Evolutionary conservation across 2,329 filamentous ascomycete genomes (phyloP), one percentile per base, ranked within the genome.

Genomic region (Diaporthe capsici): DNA sequence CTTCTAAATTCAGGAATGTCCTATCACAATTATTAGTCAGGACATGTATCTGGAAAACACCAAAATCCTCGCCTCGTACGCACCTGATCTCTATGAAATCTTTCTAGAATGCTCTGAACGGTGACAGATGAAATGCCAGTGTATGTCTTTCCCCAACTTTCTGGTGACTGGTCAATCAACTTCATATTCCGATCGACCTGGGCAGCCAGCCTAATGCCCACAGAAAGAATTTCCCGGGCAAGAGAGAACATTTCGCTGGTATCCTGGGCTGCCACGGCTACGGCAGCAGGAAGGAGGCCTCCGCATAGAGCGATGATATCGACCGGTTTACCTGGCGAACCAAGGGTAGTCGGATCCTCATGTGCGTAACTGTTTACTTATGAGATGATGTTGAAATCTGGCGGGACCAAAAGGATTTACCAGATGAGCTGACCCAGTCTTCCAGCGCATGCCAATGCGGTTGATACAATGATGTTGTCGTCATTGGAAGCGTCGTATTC

Each of bases 361-460:
- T 34, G 28, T 6, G 53, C 53, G 53, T 57, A 34, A 34, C 53
- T 57, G 2, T 4, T 1, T 6, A 28, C 51, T 34, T 31, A 15
- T 57, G 0, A 31, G 53, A 20, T 20, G 53, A 17, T 17, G 53
- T 57, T 17, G 1, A 57, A 31, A 57, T 34, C 2, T 28, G 28
- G 3, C 3, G 13, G 8, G 28, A 57, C 53, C 25, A 20, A 5
- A 34, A 9, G 13, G 13, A 31, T 15, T 57, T 57, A 57, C 53
- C 53, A 57, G 17, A 57, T 57, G 28, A 57, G 53, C 53, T 57
- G 53, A 9, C 53, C 53, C 53, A 57, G 28, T 57, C 53, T 57
- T 34, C 53, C 53, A 34, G 53, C 15, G 13, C 53, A 57, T 34
- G 53, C 53, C 53, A 57, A 9, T 31, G 53, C 53, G 12, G 53